Evolutionary conservation across 1,284 basidiomycete genomes (phyloP), one percentile per base, ranked within the genome.

Genomic region (Agroathelia rolfsii): DNA sequence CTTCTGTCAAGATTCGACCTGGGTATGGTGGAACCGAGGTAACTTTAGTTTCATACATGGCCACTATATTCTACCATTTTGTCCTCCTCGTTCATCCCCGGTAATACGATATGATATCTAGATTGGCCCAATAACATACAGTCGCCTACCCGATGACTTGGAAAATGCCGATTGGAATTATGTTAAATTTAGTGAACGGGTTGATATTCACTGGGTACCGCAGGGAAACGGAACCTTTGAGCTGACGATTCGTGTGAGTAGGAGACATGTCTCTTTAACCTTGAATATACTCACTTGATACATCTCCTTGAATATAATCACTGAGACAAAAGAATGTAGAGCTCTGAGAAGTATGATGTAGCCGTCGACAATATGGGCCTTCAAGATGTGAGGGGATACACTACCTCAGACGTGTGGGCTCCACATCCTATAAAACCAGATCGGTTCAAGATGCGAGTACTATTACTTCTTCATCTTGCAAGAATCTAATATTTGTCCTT

Each of bases 361-460:
- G 19, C 15, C 37, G 10, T 15, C 23, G 9, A 3, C 23, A 3
- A 5, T 28, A n/a, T 39, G n/a, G n/a, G n/a, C n/a, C 17, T 56
- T 22, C 4, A 34, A 56, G 1, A 40, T 48, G 21, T 53, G 55
- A 24, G 25, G 52, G 57, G 58, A 5, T 60, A 56, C 32, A 50
- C 52, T 3, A 59, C 55, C 1, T 52, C 54, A 2, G 59, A 61
- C 33, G 28, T 60, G 2, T 61, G 49, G 20, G 39, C 44, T 6
- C 43, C 36, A 6, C 57, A 61, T 38, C 53, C 59, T 0, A 47
- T 45, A 6, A 56, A 42, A 7, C 34, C 53, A 26, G 22, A n/a
- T 9, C 34, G 59, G 10, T 61, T 56, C 16, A 37, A 30, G 29
- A 38, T 44, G 41, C 42, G 31, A 26, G 39, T 38, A n/a, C n/a